Evolutionary conservation across 768 basidiomycete genomes (phyloP).

Genomic region (Leucosporidium scottii): DNA sequence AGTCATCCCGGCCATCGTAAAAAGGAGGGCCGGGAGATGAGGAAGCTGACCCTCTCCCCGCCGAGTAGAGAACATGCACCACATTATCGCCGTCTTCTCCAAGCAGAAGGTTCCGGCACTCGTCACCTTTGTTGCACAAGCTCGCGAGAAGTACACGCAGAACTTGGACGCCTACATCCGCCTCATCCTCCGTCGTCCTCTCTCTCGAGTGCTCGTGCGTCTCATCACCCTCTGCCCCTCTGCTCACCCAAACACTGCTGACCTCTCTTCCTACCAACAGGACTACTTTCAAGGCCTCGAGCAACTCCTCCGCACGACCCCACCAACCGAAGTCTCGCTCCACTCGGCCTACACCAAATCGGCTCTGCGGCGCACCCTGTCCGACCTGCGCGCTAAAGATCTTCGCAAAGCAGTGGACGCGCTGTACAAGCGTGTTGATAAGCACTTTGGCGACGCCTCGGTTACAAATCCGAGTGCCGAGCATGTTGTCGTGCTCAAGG

Average conservation of each 20-base stretch:
- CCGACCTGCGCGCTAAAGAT: conserved; percentile 81
- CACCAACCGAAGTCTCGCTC: conserved; percentile 65
- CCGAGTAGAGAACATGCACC: conserved; percentile 84
- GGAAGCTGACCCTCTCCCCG: not conserved
- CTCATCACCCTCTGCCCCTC: not conserved
- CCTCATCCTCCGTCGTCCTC: conserved; percentile 75
- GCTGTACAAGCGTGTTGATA: conserved; percentile 84
- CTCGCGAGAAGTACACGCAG: conserved; percentile 79
- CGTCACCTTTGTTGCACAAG: conserved; percentile 58
- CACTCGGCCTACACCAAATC: conserved; percentile 69
- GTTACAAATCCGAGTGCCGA: conserved; percentile 40
- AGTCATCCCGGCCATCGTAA: conserved; percentile 38
- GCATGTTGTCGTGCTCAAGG: conserved; percentile 53
- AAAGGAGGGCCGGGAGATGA: not conserved
- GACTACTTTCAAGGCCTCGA: conserved; percentile 93
- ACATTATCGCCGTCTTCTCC: conserved; percentile 75
- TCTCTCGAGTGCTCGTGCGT: conserved; percentile 71
- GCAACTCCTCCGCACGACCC: conserved; percentile 70
- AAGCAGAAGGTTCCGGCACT: conserved; percentile 60
- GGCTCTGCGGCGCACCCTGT: conserved; percentile 72
- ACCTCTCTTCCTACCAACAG: conserved; percentile 46
- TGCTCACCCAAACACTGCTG: too few species aligned
- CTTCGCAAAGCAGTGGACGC: conserved; percentile 79
- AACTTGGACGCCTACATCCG: conserved; percentile 80
- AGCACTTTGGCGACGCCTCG: conserved; percentile 82